These are phyloP conservation scores for Fusarium sp. DNA, from an alignment of 2,329 filamentous ascomycete genomes.

Conservation along the genomic window DNA sequence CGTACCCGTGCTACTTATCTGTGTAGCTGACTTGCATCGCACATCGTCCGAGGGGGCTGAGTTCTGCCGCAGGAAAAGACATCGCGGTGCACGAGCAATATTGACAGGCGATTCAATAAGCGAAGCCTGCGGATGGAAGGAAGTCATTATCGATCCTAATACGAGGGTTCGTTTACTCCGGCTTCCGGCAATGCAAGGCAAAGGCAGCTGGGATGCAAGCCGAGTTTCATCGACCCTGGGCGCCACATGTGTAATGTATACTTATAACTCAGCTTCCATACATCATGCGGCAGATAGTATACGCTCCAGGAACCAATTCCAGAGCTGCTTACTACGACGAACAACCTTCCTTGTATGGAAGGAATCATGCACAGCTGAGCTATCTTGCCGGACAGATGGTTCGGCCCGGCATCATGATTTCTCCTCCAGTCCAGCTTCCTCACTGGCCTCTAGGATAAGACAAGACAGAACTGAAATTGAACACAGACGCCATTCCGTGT, in stretches of 20 bases:
- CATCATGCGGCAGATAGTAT: slow-evolving; percentile 4
- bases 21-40: slow-evolving; percentile 26
- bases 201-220: slow-evolving; percentile 10
- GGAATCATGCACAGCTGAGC: slow-evolving; percentile 1
- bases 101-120: slow-evolving; percentile 37
- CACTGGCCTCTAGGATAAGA: slow-evolving; percentile 8
- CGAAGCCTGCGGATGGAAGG: slow-evolving; percentile 37
- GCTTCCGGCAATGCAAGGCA: slow-evolving; percentile 24
- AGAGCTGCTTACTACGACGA: neutral
- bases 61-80: slow-evolving; percentile 36
- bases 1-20: slow-evolving; percentile 21
- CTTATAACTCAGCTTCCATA: slow-evolving; percentile 10
- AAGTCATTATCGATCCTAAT: slow-evolving; percentile 17
- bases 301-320: neutral
- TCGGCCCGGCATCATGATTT: neutral
- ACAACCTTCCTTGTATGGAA: slow-evolving; percentile 3
- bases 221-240: slow-evolving; percentile 30
- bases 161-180: slow-evolving; percentile 23
- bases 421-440: neutral
- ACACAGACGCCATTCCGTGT: slow-evolving; percentile 37
- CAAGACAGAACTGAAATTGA: slow-evolving; percentile 23
- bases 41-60: slow-evolving; percentile 35
- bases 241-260: slow-evolving; percentile 36
- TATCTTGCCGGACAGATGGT: neutral
- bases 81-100: slow-evolving; percentile 22